phyloP scores from a whole-genome alignment of 1,284 basidiomycete genomes.

The Cryptococcus depauperatus region DNA sequence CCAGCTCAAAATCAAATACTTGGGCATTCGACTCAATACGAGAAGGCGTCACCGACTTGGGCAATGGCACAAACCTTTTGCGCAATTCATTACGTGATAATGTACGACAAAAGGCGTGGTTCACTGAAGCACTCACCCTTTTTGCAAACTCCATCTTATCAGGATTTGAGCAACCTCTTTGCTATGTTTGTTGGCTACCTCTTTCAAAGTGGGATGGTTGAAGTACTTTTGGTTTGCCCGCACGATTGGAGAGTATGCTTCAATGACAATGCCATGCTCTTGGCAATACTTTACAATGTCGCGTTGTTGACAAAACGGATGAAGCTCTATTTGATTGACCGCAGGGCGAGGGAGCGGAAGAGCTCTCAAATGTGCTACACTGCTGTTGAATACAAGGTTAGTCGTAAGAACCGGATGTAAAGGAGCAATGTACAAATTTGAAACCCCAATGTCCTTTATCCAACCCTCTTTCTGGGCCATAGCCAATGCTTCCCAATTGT shows the following conservation, averaged over 20 bases:
- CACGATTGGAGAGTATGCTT: constrained; percentile 70
- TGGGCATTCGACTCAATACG: constrained; percentile 63
- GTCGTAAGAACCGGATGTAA: background rate
- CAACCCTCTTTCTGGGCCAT: constrained; percentile 54
- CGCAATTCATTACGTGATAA: background rate
- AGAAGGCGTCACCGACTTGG: constrained; percentile 61
- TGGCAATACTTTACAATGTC: constrained; percentile 70
- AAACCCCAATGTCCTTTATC: constrained; percentile 63
- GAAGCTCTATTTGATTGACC: constrained; percentile 81
- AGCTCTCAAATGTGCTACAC: constrained; percentile 68
- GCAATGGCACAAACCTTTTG: constrained; percentile 59
- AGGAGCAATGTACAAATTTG: constrained; percentile 56
- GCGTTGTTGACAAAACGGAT: constrained; percentile 74
- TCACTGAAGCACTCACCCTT: constrained; percentile 51
- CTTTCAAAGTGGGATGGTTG: constrained; percentile 52
- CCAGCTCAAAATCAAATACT: constrained; percentile 63
- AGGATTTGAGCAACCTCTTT: constrained; percentile 65
- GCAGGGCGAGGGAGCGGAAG: constrained; percentile 61
- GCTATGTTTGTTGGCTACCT: constrained; percentile 55
- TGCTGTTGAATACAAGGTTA: constrained; percentile 48
- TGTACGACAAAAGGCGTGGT: too few species aligned
- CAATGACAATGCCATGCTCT: constrained; percentile 58
- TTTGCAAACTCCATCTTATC: constrained; percentile 76
- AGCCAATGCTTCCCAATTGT: constrained; percentile 30
- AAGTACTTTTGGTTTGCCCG: constrained; percentile 50